phyloP scores from a whole-genome alignment of 192 early-diverging fungal genomes.

The Coemansia interrupta region DNA sequence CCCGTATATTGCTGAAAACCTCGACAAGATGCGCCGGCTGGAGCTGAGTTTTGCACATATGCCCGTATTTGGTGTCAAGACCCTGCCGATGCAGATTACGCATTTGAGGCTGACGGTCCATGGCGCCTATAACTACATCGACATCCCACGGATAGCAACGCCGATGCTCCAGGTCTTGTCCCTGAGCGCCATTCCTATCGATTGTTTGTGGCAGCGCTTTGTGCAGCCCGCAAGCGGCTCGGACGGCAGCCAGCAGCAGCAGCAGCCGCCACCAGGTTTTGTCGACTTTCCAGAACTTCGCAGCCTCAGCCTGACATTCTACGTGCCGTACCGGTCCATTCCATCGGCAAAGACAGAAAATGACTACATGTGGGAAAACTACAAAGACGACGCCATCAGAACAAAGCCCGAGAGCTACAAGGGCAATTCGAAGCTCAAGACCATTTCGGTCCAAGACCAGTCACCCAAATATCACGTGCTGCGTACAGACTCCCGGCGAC shows the following conservation, averaged over 20 bases:
- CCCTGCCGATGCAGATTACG: slow-evolving; percentile 36
- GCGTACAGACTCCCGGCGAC: slow-evolving; percentile 16
- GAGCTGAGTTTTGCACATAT: slow-evolving; percentile 24
- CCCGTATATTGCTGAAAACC: slow-evolving; percentile 16
- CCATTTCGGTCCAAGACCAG: slow-evolving; percentile 31
- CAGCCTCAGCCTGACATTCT: slow-evolving; percentile 24
- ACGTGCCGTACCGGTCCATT: slow-evolving; percentile 33
- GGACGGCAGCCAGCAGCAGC: not conserved
- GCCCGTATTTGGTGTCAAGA: slow-evolving; percentile 41
- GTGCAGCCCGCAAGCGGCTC: not conserved
- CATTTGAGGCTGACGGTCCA: slow-evolving; percentile 24
- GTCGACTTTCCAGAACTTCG: slow-evolving; percentile 27
- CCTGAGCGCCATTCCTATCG: slow-evolving; percentile 27
- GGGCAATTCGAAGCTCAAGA: slow-evolving; percentile 24
- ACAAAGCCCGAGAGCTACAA: slow-evolving; percentile 13
- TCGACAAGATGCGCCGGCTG: slow-evolving; percentile 16
- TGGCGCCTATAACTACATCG: slow-evolving; percentile 29
- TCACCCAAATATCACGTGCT: slow-evolving; percentile 32
- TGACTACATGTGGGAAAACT: slow-evolving; percentile 31
- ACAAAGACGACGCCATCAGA: slow-evolving; percentile 9
- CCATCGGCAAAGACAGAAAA: slow-evolving; percentile 34
- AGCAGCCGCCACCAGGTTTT: not conserved
- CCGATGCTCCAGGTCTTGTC: slow-evolving; percentile 25
- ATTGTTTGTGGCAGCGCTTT: slow-evolving; percentile 43
- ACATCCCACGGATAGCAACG: slow-evolving; percentile 35